Evolutionary conservation across 352 stramenopile genomes (phyloP).

Genomic region (Pythium scleroteichum): DNA sequence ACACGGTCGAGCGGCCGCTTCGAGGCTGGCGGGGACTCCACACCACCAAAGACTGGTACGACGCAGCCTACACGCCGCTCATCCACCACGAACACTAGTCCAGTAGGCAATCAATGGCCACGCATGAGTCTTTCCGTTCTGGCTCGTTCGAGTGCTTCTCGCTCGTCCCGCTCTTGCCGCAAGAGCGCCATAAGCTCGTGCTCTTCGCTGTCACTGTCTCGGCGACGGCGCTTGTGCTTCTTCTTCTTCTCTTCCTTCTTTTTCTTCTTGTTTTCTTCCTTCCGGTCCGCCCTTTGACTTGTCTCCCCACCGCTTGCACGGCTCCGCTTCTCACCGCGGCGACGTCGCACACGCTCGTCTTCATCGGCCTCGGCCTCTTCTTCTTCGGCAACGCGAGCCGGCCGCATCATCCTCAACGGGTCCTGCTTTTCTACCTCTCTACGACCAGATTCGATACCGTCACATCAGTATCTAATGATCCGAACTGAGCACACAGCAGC

Average conservation of each 20-base stretch:
- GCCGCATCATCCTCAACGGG: constrained; percentile 20
- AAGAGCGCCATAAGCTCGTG: constrained; percentile 11
- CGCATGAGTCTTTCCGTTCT: constrained; percentile 21
- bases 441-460: background rate
- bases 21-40: constrained; percentile 78
- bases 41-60: constrained; percentile 87
- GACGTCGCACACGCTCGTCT: constrained; percentile 18
- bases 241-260: constrained; percentile 5
- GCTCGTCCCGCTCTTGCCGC: constrained; percentile 25
- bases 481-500: too few relatives aligned
- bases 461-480: too few relatives aligned
- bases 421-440: constrained; percentile 20
- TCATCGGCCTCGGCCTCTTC: constrained; percentile 14
- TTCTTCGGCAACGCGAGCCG: background rate
- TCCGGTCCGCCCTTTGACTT: background rate
- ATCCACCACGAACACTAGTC: constrained; percentile 57
- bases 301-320: background rate
- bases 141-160: constrained; percentile 20
- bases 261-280: background rate
- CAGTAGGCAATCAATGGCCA: constrained; percentile 2
- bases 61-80: constrained; percentile 79
- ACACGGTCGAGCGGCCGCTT: constrained; percentile 60
- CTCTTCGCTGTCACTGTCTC: background rate
- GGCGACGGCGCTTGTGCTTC: constrained; percentile 13
- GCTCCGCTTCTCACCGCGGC: background rate